Base-by-base conservation (phyloP, 768 basidiomycete species). In the Hypholoma fasciculare region DNA sequence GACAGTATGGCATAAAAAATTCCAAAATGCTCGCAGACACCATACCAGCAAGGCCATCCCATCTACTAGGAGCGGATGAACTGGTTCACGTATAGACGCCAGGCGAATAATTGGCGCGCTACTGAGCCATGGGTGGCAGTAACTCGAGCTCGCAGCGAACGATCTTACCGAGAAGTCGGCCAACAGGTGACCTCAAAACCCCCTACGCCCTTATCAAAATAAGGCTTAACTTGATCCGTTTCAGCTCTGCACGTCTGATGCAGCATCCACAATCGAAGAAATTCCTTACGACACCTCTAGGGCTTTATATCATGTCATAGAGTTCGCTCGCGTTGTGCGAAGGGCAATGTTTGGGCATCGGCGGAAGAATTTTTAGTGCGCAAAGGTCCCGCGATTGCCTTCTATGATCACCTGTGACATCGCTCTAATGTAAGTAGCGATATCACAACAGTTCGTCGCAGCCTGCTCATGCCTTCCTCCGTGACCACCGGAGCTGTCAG, bases 401-500 rank as follows among this genome's bases (percentile, higher is more conserved):
- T 36, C 56, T 57, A 57, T 50, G 48, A 20, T 40, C 42, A 50
- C 23, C 43, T 17, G 36, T 54, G 54, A 54, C 54, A 54, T 27
- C 54, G 54, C 54, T 54, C 40, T 26, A 26, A 38, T 4, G 11
- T 17, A 40, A 42, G 12, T 43, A 36, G 43, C 54, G 54, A 54
- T 42, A 54, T 46, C 44, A 19, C 30, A 42, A 52, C 39, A 17
- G 20, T 42, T 52, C 51, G 20, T 47, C 54, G 54, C 23, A 49
- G 37, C 47, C 17, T 56, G 40, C 26, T 39, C 40, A 49, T 40
- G 9, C 49, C 34, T 50, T 36, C 56, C 51, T 61, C 60, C 60
- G 60, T 58, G 53, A 54, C 56, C 52, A 46, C 56, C 60, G 60
- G 60, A 61, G 47, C 38, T 53, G 42, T 52, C 53, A 54, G 37